A percentile compares a stretch with the other conserved stretches of the same genome.
phyloP scores from a whole-genome alignment of 306 rosid genomes.

The Lotus japonicus region DNA sequence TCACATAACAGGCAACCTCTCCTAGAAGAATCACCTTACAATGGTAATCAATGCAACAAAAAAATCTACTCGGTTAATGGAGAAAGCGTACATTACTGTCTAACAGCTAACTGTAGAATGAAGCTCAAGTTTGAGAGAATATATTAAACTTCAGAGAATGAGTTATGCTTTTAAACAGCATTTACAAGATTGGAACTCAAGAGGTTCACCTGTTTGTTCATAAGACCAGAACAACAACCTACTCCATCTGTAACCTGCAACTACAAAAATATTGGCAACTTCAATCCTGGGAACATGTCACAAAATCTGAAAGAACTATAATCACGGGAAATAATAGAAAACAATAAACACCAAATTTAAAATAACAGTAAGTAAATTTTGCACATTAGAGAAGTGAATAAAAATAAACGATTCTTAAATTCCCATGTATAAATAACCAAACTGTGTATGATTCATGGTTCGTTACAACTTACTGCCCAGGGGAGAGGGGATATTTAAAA shows the following conservation, averaged over 20 bases:
- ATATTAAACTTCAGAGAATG: not conserved
- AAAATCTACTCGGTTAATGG: constrained; percentile 3
- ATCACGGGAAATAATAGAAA: constrained; percentile 14
- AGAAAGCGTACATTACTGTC: not conserved
- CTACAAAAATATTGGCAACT: not conserved
- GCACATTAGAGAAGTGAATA: constrained; percentile 17
- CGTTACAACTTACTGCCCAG: constrained; percentile 46
- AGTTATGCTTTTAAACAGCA: not conserved
- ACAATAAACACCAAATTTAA: constrained; percentile 16
- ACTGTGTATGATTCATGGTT: constrained; percentile 37
- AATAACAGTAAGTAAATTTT: constrained; percentile 8
- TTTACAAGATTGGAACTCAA: not conserved
- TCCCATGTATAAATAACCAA: constrained; percentile 47
- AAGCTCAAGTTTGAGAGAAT: not conserved
- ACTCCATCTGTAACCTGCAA: constrained; percentile 6
- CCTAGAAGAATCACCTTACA: not conserved
- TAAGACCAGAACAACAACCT: not conserved
- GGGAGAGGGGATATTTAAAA: constrained; percentile 44
- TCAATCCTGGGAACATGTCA: not conserved
- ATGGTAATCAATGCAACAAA: constrained; percentile 12
- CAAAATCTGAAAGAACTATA: not conserved
- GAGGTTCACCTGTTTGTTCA: not conserved
- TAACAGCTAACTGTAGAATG: not conserved
- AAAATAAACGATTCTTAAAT: constrained; percentile 37
- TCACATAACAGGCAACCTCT: not conserved